phyloP scores from a whole-genome alignment of 192 early-diverging fungal species.

The Backusella tuberculispora region DNA sequence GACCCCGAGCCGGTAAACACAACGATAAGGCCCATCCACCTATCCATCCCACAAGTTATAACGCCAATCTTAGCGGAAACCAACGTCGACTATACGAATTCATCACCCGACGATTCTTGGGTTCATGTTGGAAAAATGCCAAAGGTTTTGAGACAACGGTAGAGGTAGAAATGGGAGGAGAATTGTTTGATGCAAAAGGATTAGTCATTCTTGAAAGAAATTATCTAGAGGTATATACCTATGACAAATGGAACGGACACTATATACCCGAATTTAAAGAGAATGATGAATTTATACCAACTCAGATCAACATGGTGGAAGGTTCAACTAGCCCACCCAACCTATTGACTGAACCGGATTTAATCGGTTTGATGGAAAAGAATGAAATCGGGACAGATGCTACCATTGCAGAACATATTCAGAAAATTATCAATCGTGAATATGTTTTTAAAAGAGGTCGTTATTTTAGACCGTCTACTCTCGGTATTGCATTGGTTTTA shows the following conservation, averaged over 20 bases:
- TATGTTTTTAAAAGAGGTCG: conserved; percentile 75
- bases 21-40: conserved; percentile 99
- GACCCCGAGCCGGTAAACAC: conserved; percentile 80
- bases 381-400: conserved; percentile 97
- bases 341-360: conserved; percentile 81
- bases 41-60: conserved; percentile 83
- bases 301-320: conserved; percentile 63
- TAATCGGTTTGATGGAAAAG: conserved; percentile 91
- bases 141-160: conserved; percentile 84
- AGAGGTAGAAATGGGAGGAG: conserved; percentile 67
- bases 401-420: conserved; percentile 95
- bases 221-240: conserved; percentile 92
- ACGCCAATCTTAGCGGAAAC: conserved; percentile 62
- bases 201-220: conserved; percentile 82
- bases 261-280: conserved; percentile 72
- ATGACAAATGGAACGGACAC: conserved; percentile 84
- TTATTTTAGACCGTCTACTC: conserved; percentile 72
- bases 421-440: conserved; percentile 86
- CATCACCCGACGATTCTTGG: conserved; percentile 86
- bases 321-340: conserved; percentile 74
- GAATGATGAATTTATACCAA: conserved; percentile 73
- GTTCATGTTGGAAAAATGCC: conserved; percentile 90
- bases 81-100: conserved; percentile 84
- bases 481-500: conserved; percentile 85
- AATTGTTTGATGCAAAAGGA: conserved; percentile 77